Conservation (phyloP, 2,329 filamentous ascomycete species). For the Aureobasidium sp. region DNA sequence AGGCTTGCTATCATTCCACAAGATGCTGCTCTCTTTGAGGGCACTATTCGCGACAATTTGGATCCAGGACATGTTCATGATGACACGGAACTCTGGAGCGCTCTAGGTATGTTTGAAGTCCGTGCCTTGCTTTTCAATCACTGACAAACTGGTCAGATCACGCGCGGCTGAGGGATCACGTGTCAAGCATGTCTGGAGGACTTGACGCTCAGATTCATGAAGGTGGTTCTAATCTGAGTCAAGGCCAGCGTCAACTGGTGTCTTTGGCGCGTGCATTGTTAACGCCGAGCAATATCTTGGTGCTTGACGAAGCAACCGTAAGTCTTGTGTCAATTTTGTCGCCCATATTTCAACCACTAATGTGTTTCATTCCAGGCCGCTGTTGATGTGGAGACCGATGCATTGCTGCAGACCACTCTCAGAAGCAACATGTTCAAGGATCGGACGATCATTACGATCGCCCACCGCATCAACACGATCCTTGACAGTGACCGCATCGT, state of each 20-base stretch:
- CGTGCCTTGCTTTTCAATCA: constrained; percentile 1
- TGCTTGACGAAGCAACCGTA: constrained; percentile 93
- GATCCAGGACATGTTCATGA: constrained; percentile 93
- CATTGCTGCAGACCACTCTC: constrained; percentile 55
- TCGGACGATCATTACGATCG: constrained; percentile 95
- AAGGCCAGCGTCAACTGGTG: constrained; percentile 89
- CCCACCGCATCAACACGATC: constrained; percentile 97
- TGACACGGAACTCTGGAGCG: constrained; percentile 95
- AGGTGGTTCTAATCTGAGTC: constrained; percentile 92
- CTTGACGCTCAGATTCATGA: constrained; percentile 87
- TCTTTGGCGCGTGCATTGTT: constrained; percentile 89
- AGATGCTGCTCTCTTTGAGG: constrained; percentile 92
- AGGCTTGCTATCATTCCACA: constrained; percentile 95
- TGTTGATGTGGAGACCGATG: constrained; percentile 62
- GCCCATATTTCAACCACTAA: constrained; percentile 6
- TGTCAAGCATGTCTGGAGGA: constrained; percentile 76
- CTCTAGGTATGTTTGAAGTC: constrained; percentile 58
- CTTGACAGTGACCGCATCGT: constrained; percentile 82
- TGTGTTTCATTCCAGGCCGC: constrained; percentile 40
- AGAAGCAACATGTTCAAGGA: constrained; percentile 68
- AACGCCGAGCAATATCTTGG: constrained; percentile 92
- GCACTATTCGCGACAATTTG: constrained; percentile 86
- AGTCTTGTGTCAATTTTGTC: constrained; percentile 44
- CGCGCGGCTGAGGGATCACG: constrained; percentile 84
- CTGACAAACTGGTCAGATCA: constrained; percentile 55